Evolutionary conservation across 352 stramenopile genomes (phyloP).

Genomic region (Pythium aquatile): DNA sequence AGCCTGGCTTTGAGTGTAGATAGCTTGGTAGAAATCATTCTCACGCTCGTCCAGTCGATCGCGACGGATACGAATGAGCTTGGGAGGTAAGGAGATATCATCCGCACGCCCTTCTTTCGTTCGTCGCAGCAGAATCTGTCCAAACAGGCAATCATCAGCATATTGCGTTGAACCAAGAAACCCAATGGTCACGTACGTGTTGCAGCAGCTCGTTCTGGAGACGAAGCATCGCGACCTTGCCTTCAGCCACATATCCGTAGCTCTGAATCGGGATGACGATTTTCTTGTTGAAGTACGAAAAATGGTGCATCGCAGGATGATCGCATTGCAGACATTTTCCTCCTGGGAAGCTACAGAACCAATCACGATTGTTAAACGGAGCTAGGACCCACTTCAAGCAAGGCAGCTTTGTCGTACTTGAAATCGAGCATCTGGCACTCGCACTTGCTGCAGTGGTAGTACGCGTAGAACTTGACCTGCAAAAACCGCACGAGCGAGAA

Average conservation of each 20-base stretch:
- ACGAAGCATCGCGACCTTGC: constrained; percentile 94
- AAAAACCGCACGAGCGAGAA: constrained; percentile 98
- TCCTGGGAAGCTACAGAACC: constrained; percentile 50
- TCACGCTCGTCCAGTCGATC: constrained; percentile 88
- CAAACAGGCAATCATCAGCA: constrained; percentile 3
- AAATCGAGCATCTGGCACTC: constrained; percentile 96
- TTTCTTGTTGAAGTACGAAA: constrained; percentile 98
- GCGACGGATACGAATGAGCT: constrained; percentile 86
- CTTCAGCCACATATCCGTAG: constrained; percentile 92
- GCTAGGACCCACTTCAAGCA: not conserved
- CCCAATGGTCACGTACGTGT: constrained; percentile 46
- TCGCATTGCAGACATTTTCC: constrained; percentile 91
- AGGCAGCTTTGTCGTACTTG: constrained; percentile 62
- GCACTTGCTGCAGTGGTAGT: constrained; percentile 97
- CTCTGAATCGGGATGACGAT: constrained; percentile 98
- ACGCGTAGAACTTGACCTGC: constrained; percentile 96
- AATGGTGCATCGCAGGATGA: constrained; percentile 95
- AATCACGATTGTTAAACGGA: not conserved
- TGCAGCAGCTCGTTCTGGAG: constrained; percentile 94
- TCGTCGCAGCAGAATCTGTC: constrained; percentile 94
- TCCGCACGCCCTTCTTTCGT: constrained; percentile 98
- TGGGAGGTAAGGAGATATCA: constrained; percentile 90
- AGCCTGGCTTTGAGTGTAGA: constrained; percentile 96
- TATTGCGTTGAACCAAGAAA: not conserved
- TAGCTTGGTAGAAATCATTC: constrained; percentile 99